A percentile compares a stretch with the other conserved stretches of the same genome.
Conservation (phyloP, 2,329 filamentous ascomycete species). For the Gyromitra esculenta region DNA sequence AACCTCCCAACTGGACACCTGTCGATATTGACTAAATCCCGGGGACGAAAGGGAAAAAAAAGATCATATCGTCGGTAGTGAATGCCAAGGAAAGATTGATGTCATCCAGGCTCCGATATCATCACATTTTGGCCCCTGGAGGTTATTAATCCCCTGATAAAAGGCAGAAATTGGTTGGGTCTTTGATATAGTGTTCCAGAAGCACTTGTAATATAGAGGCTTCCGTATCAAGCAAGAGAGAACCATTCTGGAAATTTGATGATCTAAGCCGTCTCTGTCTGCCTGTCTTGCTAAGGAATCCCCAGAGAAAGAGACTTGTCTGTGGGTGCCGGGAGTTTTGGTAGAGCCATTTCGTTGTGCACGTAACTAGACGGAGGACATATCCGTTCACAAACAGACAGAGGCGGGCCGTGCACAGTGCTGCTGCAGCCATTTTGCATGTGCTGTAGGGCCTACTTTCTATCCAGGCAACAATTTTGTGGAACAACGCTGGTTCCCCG, state of each 20-base stretch:
- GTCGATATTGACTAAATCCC: neutral
- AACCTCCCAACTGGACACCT: neutral
- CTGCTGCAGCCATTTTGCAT: slow-evolving; percentile 19
- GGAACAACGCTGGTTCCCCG: slow-evolving; percentile 42
- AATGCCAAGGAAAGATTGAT: neutral
- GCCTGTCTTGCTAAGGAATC: too few relatives aligned
- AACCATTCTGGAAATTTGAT: neutral
- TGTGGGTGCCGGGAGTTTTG: neutral
- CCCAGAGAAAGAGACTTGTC: neutral
- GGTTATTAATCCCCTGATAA: neutral
- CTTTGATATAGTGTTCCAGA: neutral
- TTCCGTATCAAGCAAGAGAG: neutral
- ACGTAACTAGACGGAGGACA: slow-evolving; percentile 24
- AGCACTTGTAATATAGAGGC: too few relatives aligned
- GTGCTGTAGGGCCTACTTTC: slow-evolving; percentile 37
- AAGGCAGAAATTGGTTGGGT: neutral
- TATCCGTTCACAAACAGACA: slow-evolving; percentile 36
- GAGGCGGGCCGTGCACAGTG: slow-evolving; percentile 40
- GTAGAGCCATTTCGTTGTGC: neutral
- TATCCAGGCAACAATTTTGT: slow-evolving; percentile 31
- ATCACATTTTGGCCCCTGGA: slow-evolving; percentile 23
- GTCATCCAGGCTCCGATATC: slow-evolving; percentile 28
- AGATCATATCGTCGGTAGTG: neutral
- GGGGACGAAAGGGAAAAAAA: neutral
- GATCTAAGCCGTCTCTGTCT: neutral